Conservation (phyloP, 371 early-diverging fungal species). For the Gilbertella persicaria region DNA sequence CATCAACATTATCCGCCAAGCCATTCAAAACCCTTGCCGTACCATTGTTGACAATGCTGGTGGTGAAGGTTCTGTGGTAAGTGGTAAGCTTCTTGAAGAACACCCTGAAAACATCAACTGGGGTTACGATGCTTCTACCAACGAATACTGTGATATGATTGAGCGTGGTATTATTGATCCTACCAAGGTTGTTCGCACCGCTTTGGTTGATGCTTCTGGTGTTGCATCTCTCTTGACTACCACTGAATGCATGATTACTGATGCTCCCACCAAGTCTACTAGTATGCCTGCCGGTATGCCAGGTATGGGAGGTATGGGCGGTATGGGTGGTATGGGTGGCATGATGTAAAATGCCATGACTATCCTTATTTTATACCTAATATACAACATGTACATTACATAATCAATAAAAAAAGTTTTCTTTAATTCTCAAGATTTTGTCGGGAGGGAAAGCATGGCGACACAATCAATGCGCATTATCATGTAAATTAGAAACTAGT, state of each 20-base stretch:
- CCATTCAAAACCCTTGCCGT: conserved; percentile 89
- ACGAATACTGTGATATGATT: conserved; percentile 95
- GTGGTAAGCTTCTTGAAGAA: conserved; percentile 88
- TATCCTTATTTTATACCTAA: background rate
- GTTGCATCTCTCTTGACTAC: conserved; percentile 96
- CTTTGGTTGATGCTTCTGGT: conserved; percentile 92
- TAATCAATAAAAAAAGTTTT: background rate
- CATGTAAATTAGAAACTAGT: background rate
- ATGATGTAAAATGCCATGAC: conserved; percentile 37
- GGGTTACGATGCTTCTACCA: conserved; percentile 91
- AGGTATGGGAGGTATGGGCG: conserved; percentile 28
- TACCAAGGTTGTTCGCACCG: conserved; percentile 97
- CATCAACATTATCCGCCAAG: conserved; percentile 91
- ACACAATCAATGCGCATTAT: background rate
- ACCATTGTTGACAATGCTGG: conserved; percentile 97
- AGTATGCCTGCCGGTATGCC: conserved; percentile 40
- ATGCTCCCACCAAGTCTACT: conserved; percentile 84
- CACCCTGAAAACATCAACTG: conserved; percentile 77
- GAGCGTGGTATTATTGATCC: conserved; percentile 96
- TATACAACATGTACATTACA: background rate
- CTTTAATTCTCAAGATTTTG: too few relatives aligned
- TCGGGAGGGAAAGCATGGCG: too few relatives aligned
- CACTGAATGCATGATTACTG: conserved; percentile 95
- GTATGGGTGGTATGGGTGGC: conserved; percentile 33
- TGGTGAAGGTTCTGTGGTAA: conserved; percentile 93